A percentile compares a stretch with the other conserved stretches of the same genome.
These are phyloP conservation scores for Cladosporium sp. DNA, from an alignment of 2,329 filamentous ascomycete genomes.

Conservation along the genomic window DNA sequence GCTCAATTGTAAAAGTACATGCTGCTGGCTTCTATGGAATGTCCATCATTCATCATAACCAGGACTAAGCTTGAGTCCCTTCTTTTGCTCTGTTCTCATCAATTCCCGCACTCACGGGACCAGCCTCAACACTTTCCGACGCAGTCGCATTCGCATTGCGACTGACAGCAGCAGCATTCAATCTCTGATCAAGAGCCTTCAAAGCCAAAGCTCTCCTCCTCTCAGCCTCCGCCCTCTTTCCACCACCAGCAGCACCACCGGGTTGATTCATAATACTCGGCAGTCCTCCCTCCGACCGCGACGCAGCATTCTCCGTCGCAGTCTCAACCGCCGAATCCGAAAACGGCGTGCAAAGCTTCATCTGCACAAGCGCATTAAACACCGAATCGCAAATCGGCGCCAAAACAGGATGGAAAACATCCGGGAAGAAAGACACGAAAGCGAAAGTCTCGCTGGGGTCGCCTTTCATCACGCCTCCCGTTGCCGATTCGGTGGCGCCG, in stretches of 20 bases:
- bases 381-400: conserved; percentile 71
- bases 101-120: background rate
- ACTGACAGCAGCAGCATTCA: conserved; percentile 67
- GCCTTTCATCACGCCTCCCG: conserved; percentile 66
- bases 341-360: conserved; percentile 83
- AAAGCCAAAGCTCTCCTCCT: conserved; percentile 83
- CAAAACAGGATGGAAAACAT: conserved; percentile 74
- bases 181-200: conserved; percentile 85
- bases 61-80: background rate
- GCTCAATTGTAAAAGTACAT: background rate
- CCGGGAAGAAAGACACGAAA: conserved; percentile 94
- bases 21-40: background rate
- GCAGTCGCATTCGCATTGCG: conserved; percentile 1
- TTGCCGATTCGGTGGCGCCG: conserved; percentile 49
- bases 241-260: conserved; percentile 45
- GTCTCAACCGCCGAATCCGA: conserved; percentile 76
- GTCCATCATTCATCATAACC: background rate
- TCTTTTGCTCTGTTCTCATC: background rate
- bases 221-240: conserved; percentile 87
- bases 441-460: conserved; percentile 96
- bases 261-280: conserved; percentile 56
- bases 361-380: conserved; percentile 71
- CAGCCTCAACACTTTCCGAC: background rate
- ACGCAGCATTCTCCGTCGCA: conserved; percentile 69
- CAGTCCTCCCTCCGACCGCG: conserved; percentile 61